A percentile compares a stretch with the other conserved stretches of the same genome.
Evolutionary conservation across 192 early-diverging fungal genomes (phyloP).

Genomic region (Neocallimastix lanati): DNA sequence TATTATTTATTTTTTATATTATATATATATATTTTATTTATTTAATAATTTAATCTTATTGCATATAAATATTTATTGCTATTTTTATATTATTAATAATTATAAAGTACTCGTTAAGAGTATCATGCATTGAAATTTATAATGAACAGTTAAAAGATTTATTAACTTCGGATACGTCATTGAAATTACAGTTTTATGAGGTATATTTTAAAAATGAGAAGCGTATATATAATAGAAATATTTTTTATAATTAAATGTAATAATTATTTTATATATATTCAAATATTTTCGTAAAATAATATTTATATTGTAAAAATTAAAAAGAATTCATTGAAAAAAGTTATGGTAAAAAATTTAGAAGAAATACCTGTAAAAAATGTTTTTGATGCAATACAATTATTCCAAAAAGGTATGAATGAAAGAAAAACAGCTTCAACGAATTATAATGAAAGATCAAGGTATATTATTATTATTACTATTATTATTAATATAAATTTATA

Average conservation of each 20-base stretch:
- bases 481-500: no score
- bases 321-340: slow-evolving; percentile 49
- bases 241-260: no score
- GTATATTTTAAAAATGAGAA: no score
- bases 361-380: slow-evolving; percentile 54
- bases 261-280: no score
- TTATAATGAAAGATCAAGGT: slow-evolving; percentile 77
- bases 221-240: no score
- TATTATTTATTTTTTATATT: no score
- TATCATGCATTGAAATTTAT: slow-evolving; percentile 68
- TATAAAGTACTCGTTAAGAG: slow-evolving; percentile 57
- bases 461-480: background rate
- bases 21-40: no score
- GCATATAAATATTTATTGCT: no score
- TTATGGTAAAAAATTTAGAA: slow-evolving; percentile 65
- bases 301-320: no score
- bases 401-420: slow-evolving; percentile 53
- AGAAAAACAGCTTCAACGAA: slow-evolving; percentile 68
- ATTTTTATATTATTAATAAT: no score
- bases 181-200: slow-evolving; percentile 32
- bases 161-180: slow-evolving; percentile 20
- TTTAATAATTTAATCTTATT: no score
- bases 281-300: no score
- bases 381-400: slow-evolving; percentile 45
- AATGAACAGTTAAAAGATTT: slow-evolving; percentile 89